Evolutionary conservation across 805 yeast genomes (phyloP).

Genomic region (Pichia exigua): DNA sequence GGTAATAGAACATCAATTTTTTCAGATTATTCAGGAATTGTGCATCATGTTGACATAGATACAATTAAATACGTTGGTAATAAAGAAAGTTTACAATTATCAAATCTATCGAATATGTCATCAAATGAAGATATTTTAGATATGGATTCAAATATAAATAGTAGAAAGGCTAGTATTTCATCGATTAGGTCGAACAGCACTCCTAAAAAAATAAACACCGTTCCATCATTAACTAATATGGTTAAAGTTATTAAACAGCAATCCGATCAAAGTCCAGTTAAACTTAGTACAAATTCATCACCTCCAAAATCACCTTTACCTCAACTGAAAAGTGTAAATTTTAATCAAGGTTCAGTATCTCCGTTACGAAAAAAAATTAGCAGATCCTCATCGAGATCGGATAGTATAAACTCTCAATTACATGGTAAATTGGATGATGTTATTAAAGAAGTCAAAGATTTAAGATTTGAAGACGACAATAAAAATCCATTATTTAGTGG

Average conservation of each 20-base stretch:
- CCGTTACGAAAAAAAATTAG: background rate
- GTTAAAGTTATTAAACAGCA: constrained; percentile 3
- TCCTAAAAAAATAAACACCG: background rate
- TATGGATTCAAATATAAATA: background rate
- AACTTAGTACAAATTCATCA: background rate
- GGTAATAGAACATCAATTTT: constrained; percentile 26
- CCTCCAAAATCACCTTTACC: constrained; percentile 15
- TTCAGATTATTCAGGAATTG: constrained; percentile 31
- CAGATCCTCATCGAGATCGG: background rate
- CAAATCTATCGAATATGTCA: constrained; percentile 1
- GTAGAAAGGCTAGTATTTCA: background rate
- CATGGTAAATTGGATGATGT: constrained; percentile 25
- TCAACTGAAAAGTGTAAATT: background rate
- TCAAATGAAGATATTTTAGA: background rate
- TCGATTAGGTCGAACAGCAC: background rate
- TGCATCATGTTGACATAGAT: constrained; percentile 31
- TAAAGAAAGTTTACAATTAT: constrained; percentile 6
- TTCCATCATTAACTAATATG: background rate
- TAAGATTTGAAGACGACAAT: constrained; percentile 19
- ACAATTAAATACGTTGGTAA: constrained; percentile 27
- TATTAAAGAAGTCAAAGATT: constrained; percentile 27
- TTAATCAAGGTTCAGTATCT: background rate
- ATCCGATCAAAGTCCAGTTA: constrained; percentile 3
- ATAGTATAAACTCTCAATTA: constrained; percentile 12
- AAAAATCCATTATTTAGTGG: background rate